Conservation (phyloP, 2,329 filamentous ascomycete species). For the Ophiocordyceps camponoti-rufipedis region DNA sequence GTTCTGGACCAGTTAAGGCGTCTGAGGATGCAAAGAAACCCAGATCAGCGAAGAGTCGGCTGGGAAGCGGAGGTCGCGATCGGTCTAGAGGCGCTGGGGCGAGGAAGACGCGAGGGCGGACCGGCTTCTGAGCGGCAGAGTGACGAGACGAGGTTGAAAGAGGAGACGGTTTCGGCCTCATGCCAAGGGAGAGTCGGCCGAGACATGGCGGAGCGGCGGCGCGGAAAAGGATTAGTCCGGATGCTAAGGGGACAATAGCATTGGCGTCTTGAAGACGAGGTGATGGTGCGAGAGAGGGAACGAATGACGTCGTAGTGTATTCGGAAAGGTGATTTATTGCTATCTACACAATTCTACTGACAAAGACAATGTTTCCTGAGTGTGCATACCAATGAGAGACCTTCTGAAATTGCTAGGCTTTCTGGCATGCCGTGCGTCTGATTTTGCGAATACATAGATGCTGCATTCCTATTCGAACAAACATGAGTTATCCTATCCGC, state of each 20-base stretch:
- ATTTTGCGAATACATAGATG: no score
- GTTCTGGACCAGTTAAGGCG: conserved; percentile 44
- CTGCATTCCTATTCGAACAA: no score
- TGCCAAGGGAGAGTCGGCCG: background rate
- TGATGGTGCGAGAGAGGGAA: background rate
- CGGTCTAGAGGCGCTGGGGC: conserved; percentile 6
- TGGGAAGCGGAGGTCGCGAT: conserved; percentile 12
- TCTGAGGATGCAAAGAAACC: conserved; percentile 21
- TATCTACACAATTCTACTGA: no score
- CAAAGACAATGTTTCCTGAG: no score
- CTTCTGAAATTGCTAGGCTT: no score
- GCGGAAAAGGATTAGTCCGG: background rate
- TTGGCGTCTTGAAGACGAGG: background rate
- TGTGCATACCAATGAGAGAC: no score
- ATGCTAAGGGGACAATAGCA: background rate
- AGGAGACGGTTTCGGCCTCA: conserved; percentile 5
- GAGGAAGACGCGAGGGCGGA: conserved; percentile 10
- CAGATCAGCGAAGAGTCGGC: conserved; percentile 20
- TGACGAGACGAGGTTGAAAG: conserved; percentile 9
- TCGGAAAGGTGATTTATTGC: no score
- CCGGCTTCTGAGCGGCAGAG: conserved; percentile 17
- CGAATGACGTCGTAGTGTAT: background rate
- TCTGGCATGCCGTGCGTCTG: no score
- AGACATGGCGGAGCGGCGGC: conserved; percentile 2
- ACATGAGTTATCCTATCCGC: no score